phyloP scores from a whole-genome alignment of 139 green algal genomes.

The Chloropicon primus region DNA sequence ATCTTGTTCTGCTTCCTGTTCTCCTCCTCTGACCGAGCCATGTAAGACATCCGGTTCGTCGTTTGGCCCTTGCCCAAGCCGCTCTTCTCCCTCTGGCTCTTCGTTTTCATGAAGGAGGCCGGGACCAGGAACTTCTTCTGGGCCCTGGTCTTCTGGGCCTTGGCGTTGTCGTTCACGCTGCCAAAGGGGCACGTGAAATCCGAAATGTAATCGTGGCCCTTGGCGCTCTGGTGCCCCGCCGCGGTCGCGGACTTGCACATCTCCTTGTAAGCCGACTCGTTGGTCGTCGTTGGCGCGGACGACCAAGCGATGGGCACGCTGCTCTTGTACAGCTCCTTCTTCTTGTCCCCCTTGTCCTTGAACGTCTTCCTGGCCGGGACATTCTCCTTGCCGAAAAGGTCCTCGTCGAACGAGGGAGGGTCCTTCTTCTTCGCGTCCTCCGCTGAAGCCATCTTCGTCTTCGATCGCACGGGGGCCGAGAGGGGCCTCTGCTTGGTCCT shows the following conservation, averaged over 20 bases:
- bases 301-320: background rate
- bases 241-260: background rate
- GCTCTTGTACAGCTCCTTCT: background rate
- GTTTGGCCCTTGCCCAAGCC: background rate
- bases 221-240: background rate
- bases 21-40: background rate
- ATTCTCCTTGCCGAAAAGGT: background rate
- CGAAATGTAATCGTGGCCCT: background rate
- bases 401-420: background rate
- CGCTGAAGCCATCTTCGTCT: background rate
- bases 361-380: background rate
- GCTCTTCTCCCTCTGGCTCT: background rate
- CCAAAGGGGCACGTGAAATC: background rate
- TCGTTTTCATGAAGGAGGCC: background rate
- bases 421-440: background rate
- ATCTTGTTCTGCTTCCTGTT: background rate
- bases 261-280: background rate
- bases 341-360: background rate
- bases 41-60: background rate
- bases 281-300: background rate
- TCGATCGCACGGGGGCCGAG: background rate
- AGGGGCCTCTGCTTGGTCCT: background rate
- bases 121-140: background rate
- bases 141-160: background rate
- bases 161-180: background rate